Base-by-base conservation (phyloP, 192 early-diverging fungal genomes). In the Martensiomyces pterosporus region DNA sequence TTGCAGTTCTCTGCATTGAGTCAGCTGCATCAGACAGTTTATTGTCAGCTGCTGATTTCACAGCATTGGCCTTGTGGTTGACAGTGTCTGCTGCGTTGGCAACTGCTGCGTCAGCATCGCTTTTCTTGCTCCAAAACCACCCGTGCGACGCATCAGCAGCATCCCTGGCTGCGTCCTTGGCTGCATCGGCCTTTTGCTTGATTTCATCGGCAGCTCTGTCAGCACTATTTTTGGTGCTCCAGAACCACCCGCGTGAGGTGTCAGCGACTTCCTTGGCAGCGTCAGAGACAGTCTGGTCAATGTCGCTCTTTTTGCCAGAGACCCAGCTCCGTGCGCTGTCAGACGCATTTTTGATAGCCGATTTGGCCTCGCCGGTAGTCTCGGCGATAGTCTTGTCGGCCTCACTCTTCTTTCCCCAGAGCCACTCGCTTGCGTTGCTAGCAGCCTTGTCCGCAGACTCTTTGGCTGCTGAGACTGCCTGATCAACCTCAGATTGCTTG, bases 191-290 rank as follows among this genome's bases (percentile, higher is more conserved):
- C 5, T 32, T 32, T 12, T 32, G 6, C 29, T 32, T 32, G 29
- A 32, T 24, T n/a, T 47, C 29, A 0, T 32, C 12, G 4, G 45
- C 39, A 2, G 58, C 39, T 10, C 45, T 33, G 15, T 57, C 46
- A 12, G 43, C 37, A 2, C 52, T 47, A 13, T 59, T 35, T 17
- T 59, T 67, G 34, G 46, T 59, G 56, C 22, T 50, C 64, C 64
- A 51, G 47, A 60, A 60, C 64, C 64, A 67, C 29, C 56, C 56
- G 18, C 51, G 55, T 13, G 63, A 37, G 12, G 47, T 40, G n/a
- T 53, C 45, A 4, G 55, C 64, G 1, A 49, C 39, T n/a, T 50
- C 21, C 34, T 50, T 47, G 26, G 39, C 50, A 26, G 4, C 19
- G 42, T 47, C 29, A 0, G 35, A 17, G 4, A 42, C 39, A 2